A percentile compares a stretch with the other conserved stretches of the same genome.
These are phyloP conservation scores for Trichoderma parareesei DNA, from an alignment of 495 filamentous ascomycete genomes.

Conservation along the genomic window DNA sequence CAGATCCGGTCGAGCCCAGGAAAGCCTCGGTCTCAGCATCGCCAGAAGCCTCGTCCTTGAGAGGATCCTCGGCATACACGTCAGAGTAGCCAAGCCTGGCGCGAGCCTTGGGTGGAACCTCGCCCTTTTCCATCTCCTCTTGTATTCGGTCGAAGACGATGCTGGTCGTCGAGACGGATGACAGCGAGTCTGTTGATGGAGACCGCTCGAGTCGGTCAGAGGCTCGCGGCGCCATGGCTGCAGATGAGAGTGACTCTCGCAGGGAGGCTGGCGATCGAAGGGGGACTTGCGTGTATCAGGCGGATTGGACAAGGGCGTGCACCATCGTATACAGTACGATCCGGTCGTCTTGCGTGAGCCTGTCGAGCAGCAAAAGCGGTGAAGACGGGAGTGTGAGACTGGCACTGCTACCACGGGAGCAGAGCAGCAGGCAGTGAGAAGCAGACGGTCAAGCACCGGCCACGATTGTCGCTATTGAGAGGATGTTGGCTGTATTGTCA, in stretches of 20 bases:
- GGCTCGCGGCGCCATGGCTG: background rate
- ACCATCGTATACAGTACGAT: background rate
- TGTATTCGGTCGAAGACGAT: slow-evolving; percentile 67
- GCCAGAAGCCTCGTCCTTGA: slow-evolving; percentile 30
- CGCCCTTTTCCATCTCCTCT: slow-evolving; percentile 32
- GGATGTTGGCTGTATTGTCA: background rate
- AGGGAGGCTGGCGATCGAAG: background rate
- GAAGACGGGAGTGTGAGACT: too few relatives aligned
- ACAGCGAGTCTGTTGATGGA: slow-evolving; percentile 49
- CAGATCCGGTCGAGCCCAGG: slow-evolving; percentile 23
- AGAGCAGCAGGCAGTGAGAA: background rate
- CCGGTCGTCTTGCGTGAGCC: too few relatives aligned
- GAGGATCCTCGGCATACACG: slow-evolving; percentile 41
- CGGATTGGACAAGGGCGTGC: background rate
- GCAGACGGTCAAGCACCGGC: background rate
- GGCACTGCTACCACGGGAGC: too few relatives aligned
- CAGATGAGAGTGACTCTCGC: background rate
- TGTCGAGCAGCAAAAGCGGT: too few relatives aligned
- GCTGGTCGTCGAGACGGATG: slow-evolving; percentile 68
- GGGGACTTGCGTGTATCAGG: background rate
- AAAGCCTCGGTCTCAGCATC: slow-evolving; percentile 39
- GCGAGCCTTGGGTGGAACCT: background rate
- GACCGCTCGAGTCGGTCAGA: slow-evolving; percentile 17
- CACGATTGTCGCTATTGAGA: too few relatives aligned
- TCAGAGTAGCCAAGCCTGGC: slow-evolving; percentile 25